These are phyloP conservation scores for Pyrenochaeta sp. DNA, from an alignment of 2,329 filamentous ascomycete genomes.

Conservation along the genomic window DNA sequence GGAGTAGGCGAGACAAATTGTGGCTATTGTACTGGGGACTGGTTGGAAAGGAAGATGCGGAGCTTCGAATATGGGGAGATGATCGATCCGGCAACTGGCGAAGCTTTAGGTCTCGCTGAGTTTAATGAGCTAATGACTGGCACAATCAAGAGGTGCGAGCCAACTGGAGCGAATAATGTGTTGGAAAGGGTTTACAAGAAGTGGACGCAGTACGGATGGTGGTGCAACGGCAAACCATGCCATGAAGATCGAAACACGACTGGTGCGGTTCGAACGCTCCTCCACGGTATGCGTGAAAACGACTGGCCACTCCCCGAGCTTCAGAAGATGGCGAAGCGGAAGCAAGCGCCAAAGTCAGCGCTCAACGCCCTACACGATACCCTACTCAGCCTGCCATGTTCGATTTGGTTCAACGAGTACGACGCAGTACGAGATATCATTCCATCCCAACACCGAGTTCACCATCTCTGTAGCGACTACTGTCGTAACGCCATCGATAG, in stretches of 20 bases:
- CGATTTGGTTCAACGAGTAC: constrained; percentile 3
- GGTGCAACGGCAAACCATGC: constrained; percentile 14
- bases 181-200: constrained; percentile 1
- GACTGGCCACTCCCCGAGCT: neutral
- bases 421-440: constrained; percentile 7
- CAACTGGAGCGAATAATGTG: neutral
- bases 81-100: constrained; percentile 3
- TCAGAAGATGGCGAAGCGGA: constrained; percentile 1
- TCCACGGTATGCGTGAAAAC: constrained; percentile 12
- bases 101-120: constrained; percentile 7
- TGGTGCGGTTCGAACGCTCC: neutral
- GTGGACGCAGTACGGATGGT: constrained; percentile 16
- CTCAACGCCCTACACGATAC: constrained; percentile 8
- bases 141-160: constrained; percentile 10
- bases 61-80: constrained; percentile 18
- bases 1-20: constrained; percentile 15
- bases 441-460: constrained; percentile 4
- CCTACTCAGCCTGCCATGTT: constrained; percentile 12
- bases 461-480: constrained; percentile 13
- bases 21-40: constrained; percentile 12
- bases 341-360: constrained; percentile 1
- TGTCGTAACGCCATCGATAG: constrained; percentile 19
- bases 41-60: constrained; percentile 17
- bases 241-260: constrained; percentile 4
- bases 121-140: constrained; percentile 12